Evolutionary conservation across 371 early-diverging fungal genomes (phyloP).

Genomic region (Mortierella sp.): DNA sequence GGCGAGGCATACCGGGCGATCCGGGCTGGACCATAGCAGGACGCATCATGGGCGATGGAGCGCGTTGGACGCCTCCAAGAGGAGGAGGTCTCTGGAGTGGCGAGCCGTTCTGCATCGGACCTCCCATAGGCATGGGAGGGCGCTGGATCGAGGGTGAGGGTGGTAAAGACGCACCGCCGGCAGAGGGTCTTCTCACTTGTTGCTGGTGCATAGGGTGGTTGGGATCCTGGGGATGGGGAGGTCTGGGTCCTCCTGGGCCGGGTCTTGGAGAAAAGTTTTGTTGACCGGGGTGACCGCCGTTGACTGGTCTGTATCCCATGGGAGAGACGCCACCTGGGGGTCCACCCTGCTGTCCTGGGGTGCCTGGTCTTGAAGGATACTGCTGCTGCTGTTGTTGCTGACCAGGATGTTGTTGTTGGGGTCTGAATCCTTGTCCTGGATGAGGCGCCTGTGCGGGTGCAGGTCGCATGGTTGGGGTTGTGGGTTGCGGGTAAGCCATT

Average conservation of each 20-base stretch:
- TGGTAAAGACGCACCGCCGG: constrained; percentile 29
- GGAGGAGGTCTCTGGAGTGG: constrained; percentile 35
- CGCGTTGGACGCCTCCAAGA: constrained; percentile 38
- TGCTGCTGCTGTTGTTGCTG: constrained; percentile 21
- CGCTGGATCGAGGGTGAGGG: constrained; percentile 46
- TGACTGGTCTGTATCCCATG: constrained; percentile 38
- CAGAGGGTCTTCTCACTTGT: constrained; percentile 36
- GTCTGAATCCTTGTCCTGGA: constrained; percentile 29
- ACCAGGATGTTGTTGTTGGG: constrained; percentile 8
- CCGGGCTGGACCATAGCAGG: constrained; percentile 48
- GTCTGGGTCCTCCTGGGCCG: constrained; percentile 24
- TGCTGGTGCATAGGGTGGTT: constrained; percentile 33
- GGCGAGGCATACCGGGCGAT: constrained; percentile 49
- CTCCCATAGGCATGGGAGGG: constrained; percentile 34
- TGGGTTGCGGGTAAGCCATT: constrained; percentile 20
- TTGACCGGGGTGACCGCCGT: constrained; percentile 10
- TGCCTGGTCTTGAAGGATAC: constrained; percentile 22
- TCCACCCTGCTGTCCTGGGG: constrained; percentile 23
- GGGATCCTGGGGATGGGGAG: constrained; percentile 33
- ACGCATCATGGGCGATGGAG: constrained; percentile 52
- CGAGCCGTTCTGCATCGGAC: constrained; percentile 17
- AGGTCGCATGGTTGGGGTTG: constrained; percentile 24
- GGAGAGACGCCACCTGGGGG: constrained; percentile 14
- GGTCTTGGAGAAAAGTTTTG: constrained; percentile 18
- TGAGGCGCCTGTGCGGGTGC: constrained; percentile 17